A percentile compares a stretch with the other conserved stretches of the same genome.
Conservation (phyloP, 2,329 filamentous ascomycete species). For the Cercospora sojina region DNA sequence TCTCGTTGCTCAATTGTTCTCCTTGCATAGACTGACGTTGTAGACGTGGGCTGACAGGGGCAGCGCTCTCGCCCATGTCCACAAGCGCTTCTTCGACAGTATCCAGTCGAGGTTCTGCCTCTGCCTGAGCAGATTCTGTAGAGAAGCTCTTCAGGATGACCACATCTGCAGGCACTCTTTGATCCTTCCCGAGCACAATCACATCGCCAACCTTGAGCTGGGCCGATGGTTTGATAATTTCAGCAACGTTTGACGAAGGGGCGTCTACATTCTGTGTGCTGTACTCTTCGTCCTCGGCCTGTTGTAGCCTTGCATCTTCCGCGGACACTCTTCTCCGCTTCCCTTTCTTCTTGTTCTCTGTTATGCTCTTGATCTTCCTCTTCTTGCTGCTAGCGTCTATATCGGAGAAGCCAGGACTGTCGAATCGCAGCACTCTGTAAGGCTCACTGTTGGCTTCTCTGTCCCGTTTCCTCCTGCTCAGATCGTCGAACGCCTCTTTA, state of each 20-base stretch:
- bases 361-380: constrained; percentile 34
- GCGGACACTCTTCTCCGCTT: constrained; percentile 37
- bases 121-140: constrained; percentile 50
- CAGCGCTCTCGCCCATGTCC: constrained; percentile 27
- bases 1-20: constrained; percentile 32
- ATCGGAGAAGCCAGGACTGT: constrained; percentile 48
- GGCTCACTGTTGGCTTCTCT: constrained; percentile 91
- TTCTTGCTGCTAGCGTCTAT: constrained; percentile 31
- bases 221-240: constrained; percentile 76
- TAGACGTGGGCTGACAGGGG: constrained; percentile 22
- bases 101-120: constrained; percentile 36
- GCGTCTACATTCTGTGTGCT: constrained; percentile 42
- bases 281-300: constrained; percentile 70
- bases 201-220: constrained; percentile 94
- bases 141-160: constrained; percentile 82
- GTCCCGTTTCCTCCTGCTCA: constrained; percentile 79
- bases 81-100: constrained; percentile 27
- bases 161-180: constrained; percentile 90
- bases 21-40: constrained; percentile 31
- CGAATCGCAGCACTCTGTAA: constrained; percentile 75
- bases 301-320: constrained; percentile 52
- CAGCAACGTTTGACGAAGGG: constrained; percentile 47
- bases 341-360: constrained; percentile 37
- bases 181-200: constrained; percentile 87
- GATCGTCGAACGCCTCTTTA: constrained; percentile 94